Conservation (phyloP, 306 rosid genomes). For the Trifolium pratense region DNA sequence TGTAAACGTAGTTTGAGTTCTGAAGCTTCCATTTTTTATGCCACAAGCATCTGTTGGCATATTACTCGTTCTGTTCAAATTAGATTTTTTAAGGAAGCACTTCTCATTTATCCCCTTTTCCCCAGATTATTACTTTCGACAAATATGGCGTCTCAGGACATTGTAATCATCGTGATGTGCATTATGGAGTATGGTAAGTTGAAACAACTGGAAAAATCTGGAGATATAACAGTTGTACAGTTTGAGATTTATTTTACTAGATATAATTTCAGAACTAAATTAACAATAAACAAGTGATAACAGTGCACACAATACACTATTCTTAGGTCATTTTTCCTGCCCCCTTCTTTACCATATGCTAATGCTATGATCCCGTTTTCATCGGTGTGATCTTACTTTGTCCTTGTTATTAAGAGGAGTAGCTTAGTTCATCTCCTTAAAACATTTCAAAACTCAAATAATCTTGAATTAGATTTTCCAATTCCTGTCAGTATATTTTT, state of each 20-base stretch:
- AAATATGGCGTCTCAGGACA: slow-evolving; percentile 88
- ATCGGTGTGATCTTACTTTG: slow-evolving; percentile 16
- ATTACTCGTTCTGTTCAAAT: slow-evolving; percentile 14
- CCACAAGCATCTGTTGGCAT: slow-evolving; percentile 32
- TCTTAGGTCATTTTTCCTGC: slow-evolving; percentile 2
- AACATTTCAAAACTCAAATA: slow-evolving; percentile 15
- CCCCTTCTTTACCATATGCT: neutral
- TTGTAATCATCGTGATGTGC: slow-evolving; percentile 86
- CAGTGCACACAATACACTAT: neutral
- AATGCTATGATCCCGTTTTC: slow-evolving; percentile 22
- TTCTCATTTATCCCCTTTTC: slow-evolving; percentile 35
- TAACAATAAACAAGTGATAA: slow-evolving; percentile 24
- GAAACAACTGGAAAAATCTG: slow-evolving; percentile 9
- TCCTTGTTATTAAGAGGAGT: slow-evolving; percentile 24
- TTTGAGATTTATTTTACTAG: slow-evolving; percentile 26
- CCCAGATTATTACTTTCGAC: slow-evolving; percentile 86
- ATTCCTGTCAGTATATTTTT: neutral
- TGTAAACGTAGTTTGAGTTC: slow-evolving; percentile 22
- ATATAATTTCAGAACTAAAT: slow-evolving; percentile 17
- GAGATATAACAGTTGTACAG: slow-evolving; percentile 4
- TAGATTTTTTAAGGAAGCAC: neutral
- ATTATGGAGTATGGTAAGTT: slow-evolving; percentile 74
- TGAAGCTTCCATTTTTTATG: slow-evolving; percentile 24
- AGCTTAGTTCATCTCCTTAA: neutral
- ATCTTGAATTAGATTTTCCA: slow-evolving; percentile 21